Evolutionary conservation across 495 filamentous ascomycete species (phyloP).

Genomic region (Haplographium delicatum): DNA sequence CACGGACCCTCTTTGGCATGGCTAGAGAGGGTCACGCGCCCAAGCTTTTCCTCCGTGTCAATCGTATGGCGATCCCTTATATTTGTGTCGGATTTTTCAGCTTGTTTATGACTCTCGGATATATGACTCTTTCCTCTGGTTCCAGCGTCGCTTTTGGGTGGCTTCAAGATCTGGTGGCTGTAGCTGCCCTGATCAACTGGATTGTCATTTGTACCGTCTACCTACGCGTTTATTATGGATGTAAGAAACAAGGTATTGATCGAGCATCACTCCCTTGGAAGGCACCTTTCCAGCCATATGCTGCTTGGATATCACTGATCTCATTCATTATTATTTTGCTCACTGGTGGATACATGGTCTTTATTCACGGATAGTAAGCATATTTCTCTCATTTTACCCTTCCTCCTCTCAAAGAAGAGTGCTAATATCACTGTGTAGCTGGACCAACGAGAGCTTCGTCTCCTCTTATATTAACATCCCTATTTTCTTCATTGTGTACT

Average conservation of each 20-base stretch:
- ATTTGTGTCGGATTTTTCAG: constrained; percentile 50
- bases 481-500: constrained; percentile 49
- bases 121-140: constrained; percentile 61
- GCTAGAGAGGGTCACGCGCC: constrained; percentile 63
- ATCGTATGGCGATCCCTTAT: constrained; percentile 55
- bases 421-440: background rate
- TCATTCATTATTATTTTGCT: constrained; percentile 45
- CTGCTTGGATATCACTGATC: constrained; percentile 51
- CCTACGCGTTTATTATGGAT: constrained; percentile 51
- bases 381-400: no score
- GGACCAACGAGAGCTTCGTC: constrained; percentile 42
- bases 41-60: constrained; percentile 47
- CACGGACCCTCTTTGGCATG: constrained; percentile 66
- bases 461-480: constrained; percentile 58
- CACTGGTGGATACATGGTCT: constrained; percentile 18
- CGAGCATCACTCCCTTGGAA: constrained; percentile 52
- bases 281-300: constrained; percentile 55
- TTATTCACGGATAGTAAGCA: constrained; percentile 17
- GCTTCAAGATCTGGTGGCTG: constrained; percentile 54
- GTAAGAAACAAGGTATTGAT: constrained; percentile 51
- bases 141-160: constrained; percentile 54
- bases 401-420: background rate
- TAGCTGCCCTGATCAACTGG: constrained; percentile 57
- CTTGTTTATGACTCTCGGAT: constrained; percentile 53
- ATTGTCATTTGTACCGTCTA: constrained; percentile 50